Base-by-base conservation (phyloP, 108 stramenopile species). In the Aurantiochytrium sp. region DNA sequence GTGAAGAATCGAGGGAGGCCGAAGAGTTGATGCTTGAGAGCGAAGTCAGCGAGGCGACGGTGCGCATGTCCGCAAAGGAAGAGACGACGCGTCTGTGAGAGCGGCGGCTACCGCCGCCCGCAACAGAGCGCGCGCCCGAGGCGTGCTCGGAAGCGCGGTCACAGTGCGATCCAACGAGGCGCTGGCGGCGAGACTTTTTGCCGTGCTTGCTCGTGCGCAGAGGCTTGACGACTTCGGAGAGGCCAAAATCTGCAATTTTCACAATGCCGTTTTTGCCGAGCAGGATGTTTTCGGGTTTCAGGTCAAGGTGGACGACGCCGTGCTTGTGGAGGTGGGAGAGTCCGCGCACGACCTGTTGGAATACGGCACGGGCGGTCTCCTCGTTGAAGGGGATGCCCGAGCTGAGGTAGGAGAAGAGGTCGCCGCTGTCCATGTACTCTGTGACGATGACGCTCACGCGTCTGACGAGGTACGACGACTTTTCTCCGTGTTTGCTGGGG, bases 271-370 rank as follows among this genome's bases (percentile, higher is more conserved):
- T n/a, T 55, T 18, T 21, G 58, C 64, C 87, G 2, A 90, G 5
- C n/a, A 93, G 89, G 5, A 93, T 60, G 51, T 93, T 93, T 28
- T 90, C 91, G n/a, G 92, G 91, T 73, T 93, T 93, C 29, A 93
- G 35, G 72, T 93, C 93, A 19, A 89, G 60, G 58, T 93, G 93
- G 5, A 93, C 90, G 59, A 93, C 88, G n/a, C 90, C 91, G 60
- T 91, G 88, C 8, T 49, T 25, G 88, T 93, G 93, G 5, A 93
- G 88, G 71, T 91, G 87, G n/a, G 58, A 23, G 8, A 89, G 23
- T 5, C 89, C 89, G 18, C 87, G 71, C 21, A 89, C 28, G 19
- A 89, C 53, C 72, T 89, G 89, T 16, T 29, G 64, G 35, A 35
- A 44, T 5, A 88, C 76, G 45, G 76, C 76, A 4, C 76, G 51